Base-by-base conservation (phyloP, 306 rosid genomes). In the Vachellia collinsii region DNA sequence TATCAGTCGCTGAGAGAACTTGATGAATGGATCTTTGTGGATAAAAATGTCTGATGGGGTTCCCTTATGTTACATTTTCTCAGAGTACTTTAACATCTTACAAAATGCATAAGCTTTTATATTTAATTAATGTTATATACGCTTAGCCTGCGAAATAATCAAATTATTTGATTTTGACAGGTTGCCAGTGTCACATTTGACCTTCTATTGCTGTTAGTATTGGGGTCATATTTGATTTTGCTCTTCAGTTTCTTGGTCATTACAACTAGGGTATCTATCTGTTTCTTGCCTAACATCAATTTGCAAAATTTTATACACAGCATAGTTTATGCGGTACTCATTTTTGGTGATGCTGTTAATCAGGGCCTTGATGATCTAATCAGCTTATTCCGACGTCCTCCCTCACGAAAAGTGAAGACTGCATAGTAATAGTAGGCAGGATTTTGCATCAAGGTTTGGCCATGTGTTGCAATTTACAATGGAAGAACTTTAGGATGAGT, bases 281-380 rank as follows among this genome's bases (percentile, higher is more conserved):
- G 51, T 73, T 72, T 17, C 38, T 50, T 74, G 13, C 59, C 73
- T 64, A 68, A 51, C 39, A 25, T 25, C 66, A 61, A 3, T 11
- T 61, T 61, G 38, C 66, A 44, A 83, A 66, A 20, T 42, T 61
- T 77, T 51, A 51, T 61, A 16, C 63, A 41, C 68, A 37, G 22
- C 36, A 23, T 75, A 22, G 11, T 51, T 6, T 64, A 12, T 79
- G 50, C 42, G 61, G 61, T 58, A 44, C 80, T 80, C 41, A 83
- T 19, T 73, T 73, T 73, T 77, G 50, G 12, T 53, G 46, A 43
- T 68, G 79, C 54, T 86, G 70, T 77, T 64, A 77, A 68, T 69
- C 90, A 93, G 99, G 99, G 98, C 80, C 97, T 96, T 70, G 99
- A 96, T 79, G 99, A 96, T 89, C 86, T 96, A 81, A 92, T 96